phyloP scores from a whole-genome alignment of 108 stramenopile species.

The Pinguiococcus pyrenoidosus region DNA sequence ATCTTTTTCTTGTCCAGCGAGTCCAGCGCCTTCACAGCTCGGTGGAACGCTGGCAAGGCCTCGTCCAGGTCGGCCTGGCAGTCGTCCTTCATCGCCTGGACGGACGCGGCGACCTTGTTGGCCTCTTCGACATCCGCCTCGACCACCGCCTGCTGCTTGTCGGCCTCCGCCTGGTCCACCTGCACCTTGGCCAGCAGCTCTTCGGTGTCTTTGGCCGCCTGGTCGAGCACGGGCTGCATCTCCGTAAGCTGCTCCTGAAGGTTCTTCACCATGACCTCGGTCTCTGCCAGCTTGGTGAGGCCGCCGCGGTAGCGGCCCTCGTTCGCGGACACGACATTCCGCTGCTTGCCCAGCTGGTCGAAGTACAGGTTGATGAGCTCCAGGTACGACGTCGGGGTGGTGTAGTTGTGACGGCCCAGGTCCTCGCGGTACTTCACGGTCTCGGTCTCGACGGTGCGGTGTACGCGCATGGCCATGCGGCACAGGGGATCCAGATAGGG shows the following conservation, averaged over 20 bases:
- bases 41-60: conserved; percentile 39
- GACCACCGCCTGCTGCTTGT: conserved; percentile 33
- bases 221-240: conserved; percentile 29
- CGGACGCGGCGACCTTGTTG: conserved; percentile 38
- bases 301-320: conserved; percentile 37
- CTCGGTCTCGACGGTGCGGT: conserved; percentile 37
- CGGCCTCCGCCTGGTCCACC: conserved; percentile 36
- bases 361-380: conserved; percentile 45
- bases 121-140: conserved; percentile 34
- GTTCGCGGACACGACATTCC: conserved; percentile 19
- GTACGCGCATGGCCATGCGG: conserved; percentile 35
- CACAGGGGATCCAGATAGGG: conserved; percentile 32
- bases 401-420: conserved; percentile 41
- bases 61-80: conserved; percentile 45
- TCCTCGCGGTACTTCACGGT: conserved; percentile 13
- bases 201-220: conserved; percentile 26
- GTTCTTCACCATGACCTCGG: conserved; percentile 33
- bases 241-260: conserved; percentile 28
- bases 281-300: conserved; percentile 32
- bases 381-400: conserved; percentile 44
- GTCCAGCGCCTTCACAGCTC: conserved; percentile 29
- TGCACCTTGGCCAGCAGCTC: conserved; percentile 22
- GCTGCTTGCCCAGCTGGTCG: conserved; percentile 33
- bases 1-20: conserved; percentile 33
- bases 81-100: conserved; percentile 31